Conservation (phyloP, 1,284 basidiomycete species). For the Mycena sp. region DNA sequence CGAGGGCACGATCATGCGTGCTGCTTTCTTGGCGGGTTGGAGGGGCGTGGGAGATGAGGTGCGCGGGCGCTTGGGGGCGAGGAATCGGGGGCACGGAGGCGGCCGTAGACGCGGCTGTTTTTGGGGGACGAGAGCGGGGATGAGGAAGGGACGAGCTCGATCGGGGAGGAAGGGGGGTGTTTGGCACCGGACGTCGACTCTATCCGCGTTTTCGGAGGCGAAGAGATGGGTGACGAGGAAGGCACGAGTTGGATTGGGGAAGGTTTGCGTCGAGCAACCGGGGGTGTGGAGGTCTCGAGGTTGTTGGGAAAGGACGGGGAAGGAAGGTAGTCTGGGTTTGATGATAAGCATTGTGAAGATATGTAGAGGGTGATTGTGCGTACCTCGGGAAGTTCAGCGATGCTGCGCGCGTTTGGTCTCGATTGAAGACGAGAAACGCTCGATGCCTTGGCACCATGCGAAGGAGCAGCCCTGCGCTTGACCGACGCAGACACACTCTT, state of each 20-base stretch:
- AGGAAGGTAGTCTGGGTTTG: not conserved
- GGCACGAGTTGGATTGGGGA: slow-evolving; percentile 26
- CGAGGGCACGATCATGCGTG: not conserved
- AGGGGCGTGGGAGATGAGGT: slow-evolving; percentile 20
- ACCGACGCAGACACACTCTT: no score
- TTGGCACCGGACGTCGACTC: no score
- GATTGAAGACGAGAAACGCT: no score
- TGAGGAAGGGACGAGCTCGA: slow-evolving; percentile 12
- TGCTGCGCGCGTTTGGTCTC: not conserved
- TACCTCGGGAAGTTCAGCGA: slow-evolving; percentile 22
- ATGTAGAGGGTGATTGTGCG: not conserved
- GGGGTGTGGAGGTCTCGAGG: slow-evolving; percentile 27
- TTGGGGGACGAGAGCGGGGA: slow-evolving; percentile 17
- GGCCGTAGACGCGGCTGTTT: slow-evolving; percentile 18
- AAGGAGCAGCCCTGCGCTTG: not conserved
- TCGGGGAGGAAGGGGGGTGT: not conserved
- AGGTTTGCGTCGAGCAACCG: slow-evolving; percentile 4
- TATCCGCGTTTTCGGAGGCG: not conserved
- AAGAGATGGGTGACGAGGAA: slow-evolving; percentile 16
- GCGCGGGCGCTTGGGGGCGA: slow-evolving; percentile 18
- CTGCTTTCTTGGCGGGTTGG: slow-evolving; percentile 14
- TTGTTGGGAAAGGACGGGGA: slow-evolving; percentile 26
- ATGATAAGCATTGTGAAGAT: not conserved
- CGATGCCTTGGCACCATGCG: not conserved
- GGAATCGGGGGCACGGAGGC: slow-evolving; percentile 2